A percentile compares a stretch with the other conserved stretches of the same genome.
These are phyloP conservation scores for Jamesozyma rosinii DNA, from an alignment of 805 yeast genomes.

Conservation along the genomic window DNA sequence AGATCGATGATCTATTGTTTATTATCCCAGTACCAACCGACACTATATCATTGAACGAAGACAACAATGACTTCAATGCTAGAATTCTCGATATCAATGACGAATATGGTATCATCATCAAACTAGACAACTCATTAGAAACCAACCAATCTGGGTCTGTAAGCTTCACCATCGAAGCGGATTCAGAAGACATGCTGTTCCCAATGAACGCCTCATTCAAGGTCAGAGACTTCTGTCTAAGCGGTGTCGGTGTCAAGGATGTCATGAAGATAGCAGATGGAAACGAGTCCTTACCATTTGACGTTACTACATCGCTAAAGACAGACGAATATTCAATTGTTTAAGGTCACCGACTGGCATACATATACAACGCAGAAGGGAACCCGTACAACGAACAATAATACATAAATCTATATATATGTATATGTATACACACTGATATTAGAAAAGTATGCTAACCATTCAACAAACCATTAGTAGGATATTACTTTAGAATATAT, in stretches of 20 bases:
- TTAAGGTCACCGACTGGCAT: too few species aligned
- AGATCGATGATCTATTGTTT: conserved; percentile 40
- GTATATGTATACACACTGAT: conserved; percentile 1
- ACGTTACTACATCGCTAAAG: conserved; percentile 47
- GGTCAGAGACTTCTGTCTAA: conserved; percentile 36
- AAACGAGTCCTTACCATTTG: conserved; percentile 55
- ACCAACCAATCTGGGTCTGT: conserved; percentile 59
- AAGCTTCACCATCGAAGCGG: conserved; percentile 67
- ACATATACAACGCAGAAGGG: not conserved
- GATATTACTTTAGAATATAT: not conserved
- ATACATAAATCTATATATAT: not conserved
- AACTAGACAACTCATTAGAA: conserved; percentile 42
- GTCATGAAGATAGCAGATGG: conserved; percentile 37
- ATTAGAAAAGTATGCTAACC: not conserved
- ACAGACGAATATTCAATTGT: conserved; percentile 52
- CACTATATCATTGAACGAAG: conserved; percentile 44
- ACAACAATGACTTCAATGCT: conserved; percentile 42
- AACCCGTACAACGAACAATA: not conserved
- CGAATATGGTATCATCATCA: conserved; percentile 57
- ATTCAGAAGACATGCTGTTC: conserved; percentile 75
- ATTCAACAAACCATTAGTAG: not conserved
- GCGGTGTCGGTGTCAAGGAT: conserved; percentile 54
- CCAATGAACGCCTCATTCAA: conserved; percentile 70
- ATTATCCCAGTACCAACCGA: conserved; percentile 57
- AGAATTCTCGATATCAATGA: conserved; percentile 50